Percentiles rank a stretch among this genome's conserved stretches.
phyloP scores from a whole-genome alignment of 805 yeast species.

The Ogataea angusta region DNA sequence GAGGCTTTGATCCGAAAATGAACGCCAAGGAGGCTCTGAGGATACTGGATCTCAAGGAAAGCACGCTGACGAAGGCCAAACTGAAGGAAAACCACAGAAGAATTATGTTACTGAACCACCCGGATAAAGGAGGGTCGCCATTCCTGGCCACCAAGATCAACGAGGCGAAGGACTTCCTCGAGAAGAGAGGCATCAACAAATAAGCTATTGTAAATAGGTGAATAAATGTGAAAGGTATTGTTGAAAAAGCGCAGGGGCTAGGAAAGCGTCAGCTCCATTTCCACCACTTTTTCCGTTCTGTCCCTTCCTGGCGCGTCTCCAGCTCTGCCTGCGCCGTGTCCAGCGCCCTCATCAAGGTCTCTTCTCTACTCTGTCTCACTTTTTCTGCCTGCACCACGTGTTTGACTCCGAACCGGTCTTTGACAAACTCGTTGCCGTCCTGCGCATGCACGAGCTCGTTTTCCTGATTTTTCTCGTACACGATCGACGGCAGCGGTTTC shows the following conservation, averaged over 20 bases:
- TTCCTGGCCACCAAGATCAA: slow-evolving; percentile 87
- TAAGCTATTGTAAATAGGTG: slow-evolving; percentile 12
- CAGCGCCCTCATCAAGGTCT: slow-evolving; percentile 42
- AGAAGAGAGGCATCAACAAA: slow-evolving; percentile 53
- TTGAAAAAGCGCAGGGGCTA: background rate
- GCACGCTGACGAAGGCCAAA: slow-evolving; percentile 56
- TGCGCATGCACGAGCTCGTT: slow-evolving; percentile 32
- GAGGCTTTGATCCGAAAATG: slow-evolving; percentile 93
- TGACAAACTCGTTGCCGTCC: slow-evolving; percentile 42
- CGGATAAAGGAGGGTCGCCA: slow-evolving; percentile 92
- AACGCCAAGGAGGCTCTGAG: slow-evolving; percentile 82
- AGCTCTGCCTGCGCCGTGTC: slow-evolving; percentile 40
- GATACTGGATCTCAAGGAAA: slow-evolving; percentile 72
- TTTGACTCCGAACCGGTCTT: slow-evolving; percentile 58
- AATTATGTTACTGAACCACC: slow-evolving; percentile 87
- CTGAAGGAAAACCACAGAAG: slow-evolving; percentile 77
- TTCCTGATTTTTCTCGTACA: slow-evolving; percentile 39
- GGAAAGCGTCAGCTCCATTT: background rate
- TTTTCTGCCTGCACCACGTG: slow-evolving; percentile 76
- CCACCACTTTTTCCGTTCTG: background rate
- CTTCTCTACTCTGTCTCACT: slow-evolving; percentile 66
- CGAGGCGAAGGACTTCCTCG: slow-evolving; percentile 83
- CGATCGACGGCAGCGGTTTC: slow-evolving; percentile 35
- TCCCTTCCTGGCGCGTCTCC: slow-evolving; percentile 16
- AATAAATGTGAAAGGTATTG: background rate